Evolutionary conservation across 306 rosid species (phyloP).

Genomic region (Vigna mungo): DNA sequence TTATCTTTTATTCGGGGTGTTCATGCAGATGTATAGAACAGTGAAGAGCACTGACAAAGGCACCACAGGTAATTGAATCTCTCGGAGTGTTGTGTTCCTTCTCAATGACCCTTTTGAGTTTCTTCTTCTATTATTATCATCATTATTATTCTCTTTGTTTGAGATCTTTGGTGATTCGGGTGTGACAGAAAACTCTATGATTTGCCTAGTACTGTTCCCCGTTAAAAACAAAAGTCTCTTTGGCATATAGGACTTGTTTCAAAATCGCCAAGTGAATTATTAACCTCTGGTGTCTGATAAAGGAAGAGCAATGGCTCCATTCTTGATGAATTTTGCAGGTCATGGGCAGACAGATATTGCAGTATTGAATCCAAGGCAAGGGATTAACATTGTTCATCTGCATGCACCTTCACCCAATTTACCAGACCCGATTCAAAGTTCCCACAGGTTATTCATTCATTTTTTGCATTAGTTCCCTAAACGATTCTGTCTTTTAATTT

Average conservation of each 20-base stretch:
- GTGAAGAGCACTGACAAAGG: constrained; percentile 97
- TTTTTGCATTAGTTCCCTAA: neutral
- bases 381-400: constrained; percentile 44
- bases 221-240: constrained; percentile 45
- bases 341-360: constrained; percentile 64
- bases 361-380: constrained; percentile 51
- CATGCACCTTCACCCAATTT: constrained; percentile 51
- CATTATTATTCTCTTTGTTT: constrained; percentile 62
- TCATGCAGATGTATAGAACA: constrained; percentile 99
- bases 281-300: constrained; percentile 59
- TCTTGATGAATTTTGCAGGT: constrained; percentile 59
- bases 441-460: constrained; percentile 47
- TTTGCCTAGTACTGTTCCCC: constrained; percentile 52
- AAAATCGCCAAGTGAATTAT: constrained; percentile 61
- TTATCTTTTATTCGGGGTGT: constrained; percentile 45
- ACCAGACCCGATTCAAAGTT: constrained; percentile 39
- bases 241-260: constrained; percentile 37
- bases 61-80: constrained; percentile 61
- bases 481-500: neutral
- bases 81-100: constrained; percentile 46
- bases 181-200: constrained; percentile 60
- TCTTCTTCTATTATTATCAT: constrained; percentile 10
- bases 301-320: constrained; percentile 53
- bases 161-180: constrained; percentile 51
- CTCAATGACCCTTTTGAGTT: constrained; percentile 44